Percentiles rank a stretch among this genome's conserved stretches.
phyloP scores from a whole-genome alignment of 2,329 filamentous ascomycete species.

The Falciphora oryzae region DNA sequence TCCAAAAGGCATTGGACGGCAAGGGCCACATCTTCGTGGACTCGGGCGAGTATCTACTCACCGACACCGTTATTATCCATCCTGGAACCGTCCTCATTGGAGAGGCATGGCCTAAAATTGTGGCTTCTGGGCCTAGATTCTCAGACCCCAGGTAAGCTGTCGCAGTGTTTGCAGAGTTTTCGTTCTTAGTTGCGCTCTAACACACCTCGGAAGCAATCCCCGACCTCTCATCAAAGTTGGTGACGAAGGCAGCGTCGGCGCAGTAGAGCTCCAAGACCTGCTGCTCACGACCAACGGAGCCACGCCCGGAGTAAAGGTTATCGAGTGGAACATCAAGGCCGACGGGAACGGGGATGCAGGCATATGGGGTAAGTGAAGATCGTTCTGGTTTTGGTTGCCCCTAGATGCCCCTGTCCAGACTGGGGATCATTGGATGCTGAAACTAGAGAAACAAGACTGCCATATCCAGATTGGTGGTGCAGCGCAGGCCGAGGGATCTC shows the following conservation, averaged over 20 bases:
- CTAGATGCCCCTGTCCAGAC: background rate
- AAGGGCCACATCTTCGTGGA: slow-evolving; percentile 13
- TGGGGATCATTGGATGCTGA: background rate
- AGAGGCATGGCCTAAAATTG: slow-evolving; percentile 65
- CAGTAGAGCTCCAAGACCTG: slow-evolving; percentile 64
- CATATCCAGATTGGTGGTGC: slow-evolving; percentile 72
- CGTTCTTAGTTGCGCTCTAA: background rate
- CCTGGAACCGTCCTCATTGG: slow-evolving; percentile 61
- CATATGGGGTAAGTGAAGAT: slow-evolving; percentile 13
- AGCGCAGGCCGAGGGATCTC: slow-evolving; percentile 59
- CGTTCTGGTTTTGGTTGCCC: background rate
- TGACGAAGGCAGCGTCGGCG: slow-evolving; percentile 50
- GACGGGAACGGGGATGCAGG: slow-evolving; percentile 34
- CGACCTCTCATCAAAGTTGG: slow-evolving; percentile 63
- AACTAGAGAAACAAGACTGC: slow-evolving; percentile 34
- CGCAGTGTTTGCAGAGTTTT: background rate
- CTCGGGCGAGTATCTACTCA: slow-evolving; percentile 31
- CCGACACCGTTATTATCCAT: slow-evolving; percentile 45
- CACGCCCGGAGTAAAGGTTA: slow-evolving; percentile 62
- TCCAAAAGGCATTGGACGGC: slow-evolving; percentile 28
- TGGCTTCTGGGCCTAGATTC: slow-evolving; percentile 52
- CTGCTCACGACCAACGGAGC: slow-evolving; percentile 61
- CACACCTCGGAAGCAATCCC: slow-evolving; percentile 37
- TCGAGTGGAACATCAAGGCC: slow-evolving; percentile 63
- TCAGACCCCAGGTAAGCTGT: slow-evolving; percentile 21